Conservation (phyloP, 2,329 filamentous ascomycete species). For the Apiospora saccharicola region DNA sequence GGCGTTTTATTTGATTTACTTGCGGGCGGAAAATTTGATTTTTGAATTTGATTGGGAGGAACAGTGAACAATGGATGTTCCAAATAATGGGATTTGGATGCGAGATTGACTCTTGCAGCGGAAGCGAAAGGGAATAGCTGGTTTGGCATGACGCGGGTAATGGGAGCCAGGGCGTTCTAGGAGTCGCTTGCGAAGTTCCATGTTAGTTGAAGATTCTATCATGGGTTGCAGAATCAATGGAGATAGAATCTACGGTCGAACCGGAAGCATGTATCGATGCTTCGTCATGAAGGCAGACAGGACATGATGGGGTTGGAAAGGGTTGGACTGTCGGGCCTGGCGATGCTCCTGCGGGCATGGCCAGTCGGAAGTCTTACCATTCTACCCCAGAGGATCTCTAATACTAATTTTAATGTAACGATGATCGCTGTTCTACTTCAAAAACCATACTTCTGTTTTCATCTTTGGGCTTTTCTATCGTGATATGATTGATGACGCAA, state of each 20-base stretch:
- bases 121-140: not conserved
- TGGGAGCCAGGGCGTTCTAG: not conserved
- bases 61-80: slow-evolving; percentile 3
- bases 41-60: slow-evolving; percentile 24
- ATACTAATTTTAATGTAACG: slow-evolving; percentile 29
- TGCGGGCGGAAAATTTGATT: slow-evolving; percentile 28
- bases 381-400: slow-evolving; percentile 25
- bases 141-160: not conserved
- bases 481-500: not conserved
- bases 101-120: slow-evolving; percentile 9
- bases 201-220: not conserved
- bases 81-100: slow-evolving; percentile 18
- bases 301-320: slow-evolving; percentile 12
- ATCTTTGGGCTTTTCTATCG: not conserved
- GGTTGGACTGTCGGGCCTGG: not conserved
- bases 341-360: not conserved
- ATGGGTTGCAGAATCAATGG: not conserved
- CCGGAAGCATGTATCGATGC: slow-evolving; percentile 10
- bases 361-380: slow-evolving; percentile 15
- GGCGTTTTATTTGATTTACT: slow-evolving; percentile 37
- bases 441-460: too few relatives aligned
- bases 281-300: slow-evolving; percentile 16
- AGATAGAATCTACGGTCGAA: not conserved
- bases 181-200: not conserved
- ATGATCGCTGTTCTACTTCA: slow-evolving; percentile 17